Percentiles rank a stretch among this genome's conserved stretches.
phyloP scores from a whole-genome alignment of 23 red algal genomes.

The Gracilaria caudata region DNA sequence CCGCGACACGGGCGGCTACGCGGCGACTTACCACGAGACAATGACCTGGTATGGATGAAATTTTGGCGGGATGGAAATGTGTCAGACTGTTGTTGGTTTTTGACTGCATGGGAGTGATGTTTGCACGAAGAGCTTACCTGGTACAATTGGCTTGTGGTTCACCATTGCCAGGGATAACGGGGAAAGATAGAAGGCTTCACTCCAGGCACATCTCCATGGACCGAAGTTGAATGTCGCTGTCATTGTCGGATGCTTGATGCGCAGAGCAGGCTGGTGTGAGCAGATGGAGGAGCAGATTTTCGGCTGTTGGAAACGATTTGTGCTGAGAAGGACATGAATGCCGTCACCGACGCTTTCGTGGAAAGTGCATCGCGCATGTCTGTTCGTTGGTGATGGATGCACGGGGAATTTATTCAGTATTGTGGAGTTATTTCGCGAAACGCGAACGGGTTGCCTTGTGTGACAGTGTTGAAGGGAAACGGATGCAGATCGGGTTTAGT shows the following conservation, averaged over 20 bases:
- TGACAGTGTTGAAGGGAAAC: too few species aligned
- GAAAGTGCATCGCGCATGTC: too few species aligned
- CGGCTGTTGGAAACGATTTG: background rate
- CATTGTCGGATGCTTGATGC: background rate
- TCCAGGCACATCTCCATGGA: constrained; percentile 11
- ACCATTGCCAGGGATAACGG: constrained; percentile 76
- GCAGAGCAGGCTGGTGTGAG: background rate
- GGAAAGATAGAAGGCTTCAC: constrained; percentile 83
- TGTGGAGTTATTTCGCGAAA: too few species aligned
- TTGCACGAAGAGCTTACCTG: constrained; percentile 22
- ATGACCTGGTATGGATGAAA: constrained; percentile 47
- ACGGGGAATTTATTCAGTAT: too few species aligned
- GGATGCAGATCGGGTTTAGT: too few species aligned
- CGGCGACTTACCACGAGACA: constrained; percentile 77
- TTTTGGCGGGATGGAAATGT: background rate
- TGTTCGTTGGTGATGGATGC: too few species aligned
- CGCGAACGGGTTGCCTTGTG: too few species aligned
- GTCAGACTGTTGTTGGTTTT: background rate
- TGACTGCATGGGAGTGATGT: background rate
- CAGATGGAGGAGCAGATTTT: too few species aligned
- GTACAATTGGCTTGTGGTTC: constrained; percentile 86
- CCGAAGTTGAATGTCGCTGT: constrained; percentile 46
- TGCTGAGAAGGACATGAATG: background rate
- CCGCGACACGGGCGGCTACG: constrained; percentile 60
- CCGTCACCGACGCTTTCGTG: too few species aligned